Evolutionary conservation across 306 rosid species (phyloP).

Genomic region (Sicyos baderoa): DNA sequence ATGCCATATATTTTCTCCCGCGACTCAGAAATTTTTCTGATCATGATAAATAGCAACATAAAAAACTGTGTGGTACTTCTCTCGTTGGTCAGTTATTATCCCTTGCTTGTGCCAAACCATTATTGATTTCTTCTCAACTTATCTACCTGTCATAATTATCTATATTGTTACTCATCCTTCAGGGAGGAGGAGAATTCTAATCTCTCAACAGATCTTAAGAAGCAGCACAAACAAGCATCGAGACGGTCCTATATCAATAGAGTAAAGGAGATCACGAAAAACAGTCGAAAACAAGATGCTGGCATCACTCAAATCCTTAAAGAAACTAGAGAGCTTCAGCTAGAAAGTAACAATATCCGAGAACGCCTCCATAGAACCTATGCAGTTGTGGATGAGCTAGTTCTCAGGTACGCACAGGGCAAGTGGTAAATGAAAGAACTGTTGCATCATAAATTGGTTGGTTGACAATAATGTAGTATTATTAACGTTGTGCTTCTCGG

Average conservation of each 20-base stretch:
- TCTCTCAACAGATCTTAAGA: conserved; percentile 33
- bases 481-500: neutral
- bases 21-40: neutral
- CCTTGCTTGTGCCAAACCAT: conserved; percentile 1
- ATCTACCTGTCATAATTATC: conserved; percentile 22
- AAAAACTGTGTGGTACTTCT: neutral
- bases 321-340: conserved; percentile 80
- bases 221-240: conserved; percentile 38
- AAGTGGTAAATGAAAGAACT: neutral
- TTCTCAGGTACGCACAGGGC: conserved; percentile 52
- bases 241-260: conserved; percentile 69
- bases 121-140: conserved; percentile 9
- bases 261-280: conserved; percentile 74
- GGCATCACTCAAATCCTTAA: conserved; percentile 68
- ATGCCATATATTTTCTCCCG: neutral
- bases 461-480: neutral
- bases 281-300: conserved; percentile 71
- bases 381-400: conserved; percentile 69
- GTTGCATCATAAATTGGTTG: neutral
- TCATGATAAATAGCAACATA: neutral
- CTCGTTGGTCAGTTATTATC: conserved; percentile 3
- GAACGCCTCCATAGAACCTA: conserved; percentile 79
- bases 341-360: conserved; percentile 76
- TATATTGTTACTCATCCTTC: neutral
- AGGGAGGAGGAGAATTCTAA: conserved; percentile 39